Base-by-base conservation (phyloP, 148 eudicot genomes). In the Chenopodium suecicum region DNA sequence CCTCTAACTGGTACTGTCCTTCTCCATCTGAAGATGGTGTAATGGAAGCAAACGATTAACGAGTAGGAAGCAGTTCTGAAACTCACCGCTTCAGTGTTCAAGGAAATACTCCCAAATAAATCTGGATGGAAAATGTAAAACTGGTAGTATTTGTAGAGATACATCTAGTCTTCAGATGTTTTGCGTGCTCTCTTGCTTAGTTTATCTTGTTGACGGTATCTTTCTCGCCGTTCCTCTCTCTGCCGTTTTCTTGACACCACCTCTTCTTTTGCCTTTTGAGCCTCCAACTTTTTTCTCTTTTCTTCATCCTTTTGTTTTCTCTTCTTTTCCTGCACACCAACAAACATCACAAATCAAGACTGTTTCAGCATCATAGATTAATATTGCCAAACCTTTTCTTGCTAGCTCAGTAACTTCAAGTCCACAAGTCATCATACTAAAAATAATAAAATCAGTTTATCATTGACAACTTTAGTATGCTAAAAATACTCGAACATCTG, bases 121-220 rank as follows among this genome's bases (percentile, higher is more conserved):
- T 72, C 56, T 34, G 73, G 22, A 34, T 12, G 54, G 41, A 41
- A 41, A 41, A 41, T 6, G 23, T 71, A 58, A 58, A 29, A 31
- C n/a, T 56, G 10, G 19, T 10, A 16, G 80, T 13, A 48, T 13
- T 14, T 7, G 31, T 29, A 17, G 19, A 27, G 47, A 47, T n/a
- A 17, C 70, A 32, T 31, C 50, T 78, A 81, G 74, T 41, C 78
- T 78, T 85, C 63, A 29, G 81, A 56, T 48, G 80, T 79, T 88
- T 79, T 88, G 29, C 95, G 90, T 68, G 84, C 89, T 89, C 87
- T 94, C 91, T 94, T 96, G 73, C 82, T 87, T 19, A 73, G 69
- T 84, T 91, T 96, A 68, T 91, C 98, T 84, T 92, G 89, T 62
- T 87, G 83, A 4, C 92, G 89, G 80, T 96, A 96, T 83, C 93